Evolutionary conservation across 495 filamentous ascomycete species (phyloP).

Genomic region (Talaromyces borbonicus): DNA sequence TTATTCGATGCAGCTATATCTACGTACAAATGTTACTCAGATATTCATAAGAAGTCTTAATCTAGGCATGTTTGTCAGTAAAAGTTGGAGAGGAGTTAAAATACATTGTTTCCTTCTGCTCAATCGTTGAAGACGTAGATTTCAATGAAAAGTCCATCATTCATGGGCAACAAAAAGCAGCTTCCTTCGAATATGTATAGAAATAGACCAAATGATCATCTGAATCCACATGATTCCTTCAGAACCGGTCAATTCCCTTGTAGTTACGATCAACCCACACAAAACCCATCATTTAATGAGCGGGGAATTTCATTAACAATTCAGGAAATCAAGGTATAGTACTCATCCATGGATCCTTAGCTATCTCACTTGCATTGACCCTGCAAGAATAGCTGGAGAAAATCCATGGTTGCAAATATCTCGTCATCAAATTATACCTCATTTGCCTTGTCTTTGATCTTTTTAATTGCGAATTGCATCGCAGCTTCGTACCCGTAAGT

Average conservation of each 20-base stretch:
- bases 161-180: background rate
- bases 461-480: slow-evolving; percentile 47
- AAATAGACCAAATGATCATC: background rate
- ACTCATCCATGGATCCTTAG: background rate
- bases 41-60: too few species aligned
- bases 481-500: slow-evolving; percentile 61
- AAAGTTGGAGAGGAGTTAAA: background rate
- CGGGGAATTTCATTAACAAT: background rate
- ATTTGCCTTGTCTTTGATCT: slow-evolving; percentile 21
- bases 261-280: background rate
- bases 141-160: background rate
- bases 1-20: too few species aligned
- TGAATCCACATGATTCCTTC: background rate
- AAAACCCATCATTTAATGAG: background rate
- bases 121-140: background rate
- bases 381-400: background rate
- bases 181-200: background rate
- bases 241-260: background rate
- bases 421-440: background rate
- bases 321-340: background rate
- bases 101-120: background rate
- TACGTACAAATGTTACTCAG: too few species aligned
- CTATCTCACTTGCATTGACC: background rate
- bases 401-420: too few species aligned
- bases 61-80: background rate